A percentile compares a stretch with the other conserved stretches of the same genome.
These are phyloP conservation scores for Candida buenavistaensis DNA, from an alignment of 1,139 yeast species.

Conservation along the genomic window DNA sequence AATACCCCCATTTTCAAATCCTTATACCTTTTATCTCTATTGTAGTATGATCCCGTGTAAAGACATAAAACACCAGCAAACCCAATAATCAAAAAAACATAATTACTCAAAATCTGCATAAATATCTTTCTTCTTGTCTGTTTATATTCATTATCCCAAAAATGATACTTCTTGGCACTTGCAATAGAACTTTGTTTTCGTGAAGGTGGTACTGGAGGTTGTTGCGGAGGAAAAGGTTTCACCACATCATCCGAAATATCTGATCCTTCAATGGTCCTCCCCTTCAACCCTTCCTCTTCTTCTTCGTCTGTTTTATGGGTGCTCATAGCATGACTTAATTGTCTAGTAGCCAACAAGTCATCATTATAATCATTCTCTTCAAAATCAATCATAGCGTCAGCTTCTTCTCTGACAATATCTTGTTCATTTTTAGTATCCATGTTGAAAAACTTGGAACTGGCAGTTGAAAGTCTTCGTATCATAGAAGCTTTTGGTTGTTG, in stretches of 20 bases:
- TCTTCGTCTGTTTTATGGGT: conserved; percentile 11
- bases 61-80: conserved; percentile 26
- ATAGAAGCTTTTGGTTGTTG: conserved; percentile 8
- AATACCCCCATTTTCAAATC: conserved; percentile 27
- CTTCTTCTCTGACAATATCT: conserved; percentile 7
- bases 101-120: conserved; percentile 22
- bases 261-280: too few species aligned
- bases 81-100: conserved; percentile 23
- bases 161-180: conserved; percentile 21
- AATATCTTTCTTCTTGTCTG: conserved; percentile 21
- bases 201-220: conserved; percentile 6
- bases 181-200: conserved; percentile 23
- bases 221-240: background rate
- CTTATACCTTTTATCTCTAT: conserved; percentile 20
- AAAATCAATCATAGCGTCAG: conserved; percentile 6
- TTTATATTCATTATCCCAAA: conserved; percentile 30
- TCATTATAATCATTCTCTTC: conserved; percentile 8
- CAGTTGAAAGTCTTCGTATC: conserved; percentile 16
- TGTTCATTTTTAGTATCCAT: conserved; percentile 1
- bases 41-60: conserved; percentile 34
- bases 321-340: conserved; percentile 8
- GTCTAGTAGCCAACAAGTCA: conserved; percentile 16
- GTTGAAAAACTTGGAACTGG: conserved; percentile 15
- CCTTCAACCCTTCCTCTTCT: too few species aligned
- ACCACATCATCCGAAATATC: background rate